Evolutionary conservation across 139 green algal species (phyloP).

Genomic region (Closterium sp.): DNA sequence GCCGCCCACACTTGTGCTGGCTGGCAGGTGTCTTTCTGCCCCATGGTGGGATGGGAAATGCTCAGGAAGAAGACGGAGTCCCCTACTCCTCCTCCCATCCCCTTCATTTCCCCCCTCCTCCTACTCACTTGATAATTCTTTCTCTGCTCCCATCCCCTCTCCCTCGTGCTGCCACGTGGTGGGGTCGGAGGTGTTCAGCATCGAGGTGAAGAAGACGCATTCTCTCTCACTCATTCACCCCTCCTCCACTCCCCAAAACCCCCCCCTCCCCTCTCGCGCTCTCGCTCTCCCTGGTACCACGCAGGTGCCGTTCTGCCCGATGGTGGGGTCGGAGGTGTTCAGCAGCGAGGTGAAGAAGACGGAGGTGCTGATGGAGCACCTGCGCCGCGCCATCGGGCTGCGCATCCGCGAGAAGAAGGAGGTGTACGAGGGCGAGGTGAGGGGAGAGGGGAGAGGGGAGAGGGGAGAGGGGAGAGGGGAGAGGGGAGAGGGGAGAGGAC

Average conservation of each 20-base stretch:
- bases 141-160: neutral
- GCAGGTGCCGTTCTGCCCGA: constrained; percentile 95
- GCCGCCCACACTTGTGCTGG: too few relatives aligned
- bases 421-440: constrained; percentile 98
- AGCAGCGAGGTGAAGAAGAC: constrained; percentile 99
- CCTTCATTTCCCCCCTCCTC: too few relatives aligned
- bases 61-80: too few relatives aligned
- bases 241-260: neutral
- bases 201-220: constrained; percentile 97
- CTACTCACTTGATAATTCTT: too few relatives aligned
- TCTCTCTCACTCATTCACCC: neutral
- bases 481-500: neutral
- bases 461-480: neutral
- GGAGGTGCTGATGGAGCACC: constrained; percentile 99
- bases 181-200: constrained; percentile 94
- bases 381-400: constrained; percentile 92
- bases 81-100: too few relatives aligned
- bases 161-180: constrained; percentile 99
- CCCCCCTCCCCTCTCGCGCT: neutral
- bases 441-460: neutral
- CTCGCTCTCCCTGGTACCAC: neutral
- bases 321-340: constrained; percentile 99
- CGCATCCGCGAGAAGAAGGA: constrained; percentile 99
- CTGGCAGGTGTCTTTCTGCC: too few relatives aligned
- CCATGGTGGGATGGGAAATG: too few relatives aligned